A percentile compares a stretch with the other conserved stretches of the same genome.
These are phyloP conservation scores for Discostella stelligera DNA, from an alignment of 352 stramenopile genomes.

Conservation along the genomic window DNA sequence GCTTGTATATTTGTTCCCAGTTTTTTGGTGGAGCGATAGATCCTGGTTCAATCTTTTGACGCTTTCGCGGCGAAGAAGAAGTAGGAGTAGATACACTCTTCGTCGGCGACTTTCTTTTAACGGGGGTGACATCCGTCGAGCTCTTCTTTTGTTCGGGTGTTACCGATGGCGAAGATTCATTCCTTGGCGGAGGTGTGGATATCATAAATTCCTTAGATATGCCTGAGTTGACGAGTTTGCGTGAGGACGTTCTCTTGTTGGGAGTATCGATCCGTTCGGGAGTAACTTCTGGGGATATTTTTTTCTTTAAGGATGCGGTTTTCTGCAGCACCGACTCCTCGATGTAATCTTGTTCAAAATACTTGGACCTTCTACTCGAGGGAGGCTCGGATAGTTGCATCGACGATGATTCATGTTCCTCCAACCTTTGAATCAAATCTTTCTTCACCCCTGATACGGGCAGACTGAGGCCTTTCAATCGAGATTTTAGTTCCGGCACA, in stretches of 20 bases:
- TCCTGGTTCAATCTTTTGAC: slow-evolving; percentile 48
- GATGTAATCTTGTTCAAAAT: background rate
- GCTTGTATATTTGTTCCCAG: slow-evolving; percentile 66
- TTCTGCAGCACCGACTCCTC: background rate
- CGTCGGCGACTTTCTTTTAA: slow-evolving; percentile 18
- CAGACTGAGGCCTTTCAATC: slow-evolving; percentile 57
- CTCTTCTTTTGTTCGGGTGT: slow-evolving; percentile 6
- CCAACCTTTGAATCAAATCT: slow-evolving; percentile 61
- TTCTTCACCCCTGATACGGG: slow-evolving; percentile 66
- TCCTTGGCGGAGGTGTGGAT: slow-evolving; percentile 6
- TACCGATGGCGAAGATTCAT: slow-evolving; percentile 8
- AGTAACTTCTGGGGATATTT: background rate
- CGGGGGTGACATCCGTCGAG: background rate
- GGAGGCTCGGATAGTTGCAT: background rate
- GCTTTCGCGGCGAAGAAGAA: slow-evolving; percentile 27
- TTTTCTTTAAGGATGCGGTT: background rate
- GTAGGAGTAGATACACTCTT: slow-evolving; percentile 21
- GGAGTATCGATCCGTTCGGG: background rate
- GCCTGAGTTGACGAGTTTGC: background rate
- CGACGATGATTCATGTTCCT: slow-evolving; percentile 20
- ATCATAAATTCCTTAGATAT: background rate
- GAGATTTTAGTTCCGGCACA: slow-evolving; percentile 56
- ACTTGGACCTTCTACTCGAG: slow-evolving; percentile 21
- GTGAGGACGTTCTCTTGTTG: background rate
- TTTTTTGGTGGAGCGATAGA: slow-evolving; percentile 47